Conservation (phyloP, 352 stramenopile species). For the Phytopythium vexans region DNA sequence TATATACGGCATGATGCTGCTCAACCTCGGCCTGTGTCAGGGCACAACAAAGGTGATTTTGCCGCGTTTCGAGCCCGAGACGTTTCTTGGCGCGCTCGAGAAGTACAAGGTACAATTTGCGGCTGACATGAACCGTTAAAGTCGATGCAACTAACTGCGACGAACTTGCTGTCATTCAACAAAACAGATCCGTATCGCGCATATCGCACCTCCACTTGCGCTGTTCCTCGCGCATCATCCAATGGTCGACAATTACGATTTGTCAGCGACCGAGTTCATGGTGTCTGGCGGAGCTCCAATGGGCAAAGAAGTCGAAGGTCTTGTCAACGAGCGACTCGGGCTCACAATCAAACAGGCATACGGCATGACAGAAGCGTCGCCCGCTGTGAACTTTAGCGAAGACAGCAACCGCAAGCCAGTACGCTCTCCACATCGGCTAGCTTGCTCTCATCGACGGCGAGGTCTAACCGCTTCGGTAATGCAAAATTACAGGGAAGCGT, state of each 20-base stretch:
- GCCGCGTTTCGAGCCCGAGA: conserved; percentile 86
- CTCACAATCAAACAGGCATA: conserved; percentile 51
- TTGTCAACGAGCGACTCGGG: conserved; percentile 62
- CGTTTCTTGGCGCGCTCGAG: conserved; percentile 81
- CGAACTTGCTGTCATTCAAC: no score
- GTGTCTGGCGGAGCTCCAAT: conserved; percentile 87
- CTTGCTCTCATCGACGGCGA: no score
- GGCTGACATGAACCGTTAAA: not conserved
- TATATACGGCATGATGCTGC: conserved; percentile 89
- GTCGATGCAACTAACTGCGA: not conserved
- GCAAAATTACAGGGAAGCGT: conserved; percentile 26
- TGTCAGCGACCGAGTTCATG: conserved; percentile 76
- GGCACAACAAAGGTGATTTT: conserved; percentile 84
- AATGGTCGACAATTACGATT: conserved; percentile 90
- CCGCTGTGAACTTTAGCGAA: conserved; percentile 31
- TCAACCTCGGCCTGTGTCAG: conserved; percentile 81
- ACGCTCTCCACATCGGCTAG: no score
- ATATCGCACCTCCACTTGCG: conserved; percentile 88
- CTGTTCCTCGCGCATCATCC: conserved; percentile 87
- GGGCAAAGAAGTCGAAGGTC: conserved; percentile 72
- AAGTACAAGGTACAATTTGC: conserved; percentile 54
- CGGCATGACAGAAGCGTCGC: conserved; percentile 61
- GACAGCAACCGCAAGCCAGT: conserved; percentile 24
- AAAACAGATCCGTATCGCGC: conserved; percentile 33
- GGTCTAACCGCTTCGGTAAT: no score